phyloP scores from a whole-genome alignment of 345 rosid species.

The Ricinus communis region DNA sequence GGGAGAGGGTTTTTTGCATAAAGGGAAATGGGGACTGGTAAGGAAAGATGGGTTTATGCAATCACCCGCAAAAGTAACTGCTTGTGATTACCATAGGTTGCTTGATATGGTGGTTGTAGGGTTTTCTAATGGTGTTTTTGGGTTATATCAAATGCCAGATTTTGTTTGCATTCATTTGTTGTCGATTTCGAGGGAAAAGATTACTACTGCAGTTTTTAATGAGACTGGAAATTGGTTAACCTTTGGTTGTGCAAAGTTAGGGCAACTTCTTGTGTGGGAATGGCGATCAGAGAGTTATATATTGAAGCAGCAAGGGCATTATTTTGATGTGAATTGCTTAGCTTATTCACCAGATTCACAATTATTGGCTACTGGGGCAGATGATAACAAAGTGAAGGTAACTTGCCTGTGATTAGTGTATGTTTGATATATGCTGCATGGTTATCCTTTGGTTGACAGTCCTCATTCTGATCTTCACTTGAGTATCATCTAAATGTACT shows the following conservation, averaged over 20 bases:
- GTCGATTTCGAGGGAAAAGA: constrained; percentile 83
- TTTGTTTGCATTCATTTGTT: constrained; percentile 81
- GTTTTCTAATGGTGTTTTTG: constrained; percentile 86
- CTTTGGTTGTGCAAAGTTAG: constrained; percentile 89
- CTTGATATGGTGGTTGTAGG: constrained; percentile 88
- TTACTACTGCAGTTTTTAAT: constrained; percentile 83
- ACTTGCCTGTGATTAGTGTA: not conserved
- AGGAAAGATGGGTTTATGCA: constrained; percentile 87
- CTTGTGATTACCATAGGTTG: constrained; percentile 80
- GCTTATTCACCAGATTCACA: constrained; percentile 94
- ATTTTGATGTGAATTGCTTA: constrained; percentile 83
- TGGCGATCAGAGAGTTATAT: constrained; percentile 95
- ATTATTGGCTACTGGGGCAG: constrained; percentile 92
- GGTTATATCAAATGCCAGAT: constrained; percentile 95
- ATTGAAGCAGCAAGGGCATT: constrained; percentile 98
- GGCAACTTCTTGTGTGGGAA: constrained; percentile 97
- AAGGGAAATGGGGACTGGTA: constrained; percentile 64
- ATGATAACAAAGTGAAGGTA: constrained; percentile 99
- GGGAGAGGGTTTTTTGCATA: constrained; percentile 53
- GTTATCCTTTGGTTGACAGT: not conserved
- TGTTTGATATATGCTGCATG: not conserved
- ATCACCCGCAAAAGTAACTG: constrained; percentile 60
- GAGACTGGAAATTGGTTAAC: constrained; percentile 91
- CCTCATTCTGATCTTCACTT: not conserved
- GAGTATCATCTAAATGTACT: constrained; percentile 1